Evolutionary conservation across 2,329 filamentous ascomycete species (phyloP).

Genomic region (Endocalyx cinctus): DNA sequence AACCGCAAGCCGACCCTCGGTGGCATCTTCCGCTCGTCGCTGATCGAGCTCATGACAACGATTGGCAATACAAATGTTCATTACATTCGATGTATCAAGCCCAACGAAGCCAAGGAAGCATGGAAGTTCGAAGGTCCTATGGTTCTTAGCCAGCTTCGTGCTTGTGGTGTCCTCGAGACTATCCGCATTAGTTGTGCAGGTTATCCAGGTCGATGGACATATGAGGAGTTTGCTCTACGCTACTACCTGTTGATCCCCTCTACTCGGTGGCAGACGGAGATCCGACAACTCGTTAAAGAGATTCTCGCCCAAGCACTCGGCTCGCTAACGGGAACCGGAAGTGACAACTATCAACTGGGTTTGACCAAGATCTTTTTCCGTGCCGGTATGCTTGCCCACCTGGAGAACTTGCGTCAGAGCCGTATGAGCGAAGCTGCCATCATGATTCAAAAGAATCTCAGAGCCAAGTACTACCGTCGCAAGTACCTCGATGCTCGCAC

Average conservation of each 20-base stretch:
- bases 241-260: conserved; percentile 99
- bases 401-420: conserved; percentile 88
- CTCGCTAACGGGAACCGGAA: conserved; percentile 64
- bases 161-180: conserved; percentile 97
- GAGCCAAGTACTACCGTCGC: conserved; percentile 89
- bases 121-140: conserved; percentile 99
- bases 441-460: conserved; percentile 98
- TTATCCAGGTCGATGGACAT: conserved; percentile 97
- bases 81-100: conserved; percentile 98
- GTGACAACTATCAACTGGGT: conserved; percentile 96
- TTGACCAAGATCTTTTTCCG: conserved; percentile 99
- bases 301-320: conserved; percentile 87
- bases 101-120: conserved; percentile 91
- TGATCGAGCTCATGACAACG: conserved; percentile 96
- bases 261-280: conserved; percentile 85
- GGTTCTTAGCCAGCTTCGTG: conserved; percentile 94
- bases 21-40: conserved; percentile 96
- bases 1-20: conserved; percentile 96
- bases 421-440: conserved; percentile 90
- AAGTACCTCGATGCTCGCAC: conserved; percentile 84
- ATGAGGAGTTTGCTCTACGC: conserved; percentile 93
- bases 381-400: conserved; percentile 95
- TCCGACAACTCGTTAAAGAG: conserved; percentile 87
- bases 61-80: conserved; percentile 98
- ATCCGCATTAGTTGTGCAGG: conserved; percentile 96